Evolutionary conservation across 495 filamentous ascomycete species (phyloP), one percentile per base, ranked within the genome.

Genomic region (Tuber melanosporum): DNA sequence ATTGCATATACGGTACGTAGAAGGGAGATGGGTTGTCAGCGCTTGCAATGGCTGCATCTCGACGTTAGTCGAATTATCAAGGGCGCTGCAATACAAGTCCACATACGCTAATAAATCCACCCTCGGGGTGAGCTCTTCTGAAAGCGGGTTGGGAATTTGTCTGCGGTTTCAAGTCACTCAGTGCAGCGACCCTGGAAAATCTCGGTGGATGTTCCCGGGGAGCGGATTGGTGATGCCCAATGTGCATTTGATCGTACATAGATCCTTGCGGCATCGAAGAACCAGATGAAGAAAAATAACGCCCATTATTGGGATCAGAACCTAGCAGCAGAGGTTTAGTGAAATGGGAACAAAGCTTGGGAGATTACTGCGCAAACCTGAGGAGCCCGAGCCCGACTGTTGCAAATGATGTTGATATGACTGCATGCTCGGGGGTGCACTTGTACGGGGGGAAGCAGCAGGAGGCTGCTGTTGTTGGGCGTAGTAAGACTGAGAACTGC

Each of bases 1-100:
- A 82, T 99, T 99, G 87, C 96, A 99, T 85, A 99, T 98, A 74
- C 95, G 91, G 85, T 99, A 99, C 3, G 96, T 98, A 17, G 95
- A 89, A 8, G 96, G 94, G 9, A 99, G 89, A 82, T 98, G 94
- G 39, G 91, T 91, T 17, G 96, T 99, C 76, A 99, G 87, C 32
- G 96, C 94, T 92, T 98, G 94, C 73, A 99, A 88, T 72, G 96
- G 96, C 94, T 98, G 83, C 42, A 78, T 81, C 71, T 78, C 57
- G 73, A 79, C 66, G 36, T n/a, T 74, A 62, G 39, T n/a, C 44
- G 8, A 17, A 32, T 22, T 41, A 32, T 52, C 7, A 39, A 80
- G 76, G 57, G 43, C 36, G 22, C n/a, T 45, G 71, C 36, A 41
- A 2, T 39, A 72, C 52, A 74, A 71, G 75, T 36, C 4, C 41